Evolutionary conservation across 2,329 filamentous ascomycete genomes (phyloP), one percentile per base, ranked within the genome.

Genomic region (Capronia americana): DNA sequence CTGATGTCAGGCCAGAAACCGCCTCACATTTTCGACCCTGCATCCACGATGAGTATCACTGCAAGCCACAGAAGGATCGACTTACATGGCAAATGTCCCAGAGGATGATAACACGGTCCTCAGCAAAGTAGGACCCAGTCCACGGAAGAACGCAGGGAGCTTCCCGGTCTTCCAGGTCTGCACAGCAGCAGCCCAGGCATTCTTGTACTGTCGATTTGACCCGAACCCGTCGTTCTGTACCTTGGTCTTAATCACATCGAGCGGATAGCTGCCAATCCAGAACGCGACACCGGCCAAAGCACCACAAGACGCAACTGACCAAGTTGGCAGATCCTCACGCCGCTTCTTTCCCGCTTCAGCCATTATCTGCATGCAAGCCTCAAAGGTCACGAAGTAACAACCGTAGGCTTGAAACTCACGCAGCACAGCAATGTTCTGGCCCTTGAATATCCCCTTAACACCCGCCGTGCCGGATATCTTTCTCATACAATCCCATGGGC

Each of bases 241-340:
- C 26, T 44, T 61, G 1, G 60, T 67, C 57, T 69, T 67, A 24
- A 67, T 54, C 12, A 67, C 65, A n/a, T 69, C 67, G n/a, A 69
- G 50, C 14, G 67, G 64, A 53, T 50, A 69, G 44, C 67, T 69
- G 14, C 67, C 67, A 7, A 64, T 24, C 67, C 67, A 69, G 61
- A 67, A 69, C 1, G 59, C 67, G 10, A 67, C 23, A 17, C 64
- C 64, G 3, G 41, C 61, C 32, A 61, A 44, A 17, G 67, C 67
- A 46, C 67, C 64, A 51, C 67, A 67, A 7, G 66, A 50, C 11
- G 57, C 57, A 20, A 56, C 57, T 26, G 23, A 26, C 54, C 53
- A 57, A 6, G 53, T 48, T 7, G 59, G 17, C 50, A 69, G 32
- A 7, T 64, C 53, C 14, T 61, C 26, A 10, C 61, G 60, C 23